Evolutionary conservation across 495 filamentous ascomycete genomes (phyloP), one percentile per base, ranked within the genome.

Genomic region (Penicillium chermesinum): DNA sequence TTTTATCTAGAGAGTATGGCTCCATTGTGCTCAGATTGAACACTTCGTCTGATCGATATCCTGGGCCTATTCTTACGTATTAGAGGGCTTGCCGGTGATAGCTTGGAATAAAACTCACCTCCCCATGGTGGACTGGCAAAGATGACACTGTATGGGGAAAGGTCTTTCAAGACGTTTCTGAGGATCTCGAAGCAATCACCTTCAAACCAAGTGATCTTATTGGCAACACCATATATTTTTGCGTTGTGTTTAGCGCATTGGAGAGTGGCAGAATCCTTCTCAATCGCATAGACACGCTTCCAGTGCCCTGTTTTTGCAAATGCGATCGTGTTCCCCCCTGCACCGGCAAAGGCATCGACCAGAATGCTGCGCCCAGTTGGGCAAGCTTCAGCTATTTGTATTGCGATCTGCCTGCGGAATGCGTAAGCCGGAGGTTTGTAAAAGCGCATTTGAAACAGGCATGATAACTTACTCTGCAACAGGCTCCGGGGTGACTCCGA

Each of bases 71-170:
- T 5, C 18, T 10, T 10, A 10, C 25, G 25, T 30, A 10, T 30
- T 30, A 30, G 25, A 30, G 10, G 25, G 10, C 10, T 4, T 10
- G 25, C 5, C 10, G 10, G 25, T 10, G 10, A 30, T 30, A 30
- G 4, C 4, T 30, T 1, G 35, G 34, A 38, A 36, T 14, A 12
- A 33, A 27, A 59, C 77, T 53, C 69, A 84, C 82, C 93, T 49
- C 93, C 93, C 93, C 93, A 98, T 0, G 93, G 93, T 27, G 93
- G 93, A 54, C 89, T 95, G 5, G 85, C 87, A 70, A 97, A 98
- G 1, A 96, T 59, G 9, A 87, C 76, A 27, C 84, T 84, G 21
- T 74, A 73, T 2, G 69, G 63, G 4, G 65, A 70, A 35, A 78
- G 27, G n/a, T 74, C 74, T 44, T 67, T 71, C 9, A 82, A 50